Evolutionary conservation across 2,329 filamentous ascomycete genomes (phyloP), one percentile per base, ranked within the genome.

Genomic region (Acarospora socialis): DNA sequence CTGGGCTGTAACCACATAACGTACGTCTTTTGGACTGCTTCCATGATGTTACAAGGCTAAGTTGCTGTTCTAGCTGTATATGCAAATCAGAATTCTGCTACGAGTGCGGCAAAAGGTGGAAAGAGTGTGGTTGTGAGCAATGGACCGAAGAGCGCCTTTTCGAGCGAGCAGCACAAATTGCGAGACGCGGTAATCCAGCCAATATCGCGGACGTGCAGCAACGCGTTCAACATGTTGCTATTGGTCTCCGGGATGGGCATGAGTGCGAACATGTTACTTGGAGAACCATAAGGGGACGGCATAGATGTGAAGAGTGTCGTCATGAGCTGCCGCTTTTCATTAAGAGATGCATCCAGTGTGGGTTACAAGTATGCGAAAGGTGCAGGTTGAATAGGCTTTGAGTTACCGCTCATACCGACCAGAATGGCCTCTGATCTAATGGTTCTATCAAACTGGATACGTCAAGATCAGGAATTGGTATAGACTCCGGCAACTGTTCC

Each of bases 311-410:
- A 25, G 53, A 61, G 35, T 70, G 65, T 38, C 37, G 41, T 5
- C 26, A 61, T n/a, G 8, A 17, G 2, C 46, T 68, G 26, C 52
- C 46, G 0, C 0, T 38, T 0, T 71, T 51, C 38, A 65, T 70
- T 8, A 63, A 55, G 17, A 56, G 66, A 34, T 68, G 68, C 37
- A 28, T 23, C 0, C 50, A 57, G 29, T 72, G 67, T 35, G 46
- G 46, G 3, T 44, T 65, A 3, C 47, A 53, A 43, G 60, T 55
- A 14, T 71, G 66, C 33, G 49, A 55, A n/a, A 44, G 55, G 3
- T 71, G 66, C 34, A 46, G 56, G 18, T 55, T 40, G 25, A 63
- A 70, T 36, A 55, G 61, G 13, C 45, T 63, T 12, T 59, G 31
- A 27, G 18, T n/a, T n/a, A n/a, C n/a, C n/a, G n/a, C n/a, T n/a